Evolutionary conservation across 768 basidiomycete genomes (phyloP).

Genomic region (Fistulinella prunicolor): DNA sequence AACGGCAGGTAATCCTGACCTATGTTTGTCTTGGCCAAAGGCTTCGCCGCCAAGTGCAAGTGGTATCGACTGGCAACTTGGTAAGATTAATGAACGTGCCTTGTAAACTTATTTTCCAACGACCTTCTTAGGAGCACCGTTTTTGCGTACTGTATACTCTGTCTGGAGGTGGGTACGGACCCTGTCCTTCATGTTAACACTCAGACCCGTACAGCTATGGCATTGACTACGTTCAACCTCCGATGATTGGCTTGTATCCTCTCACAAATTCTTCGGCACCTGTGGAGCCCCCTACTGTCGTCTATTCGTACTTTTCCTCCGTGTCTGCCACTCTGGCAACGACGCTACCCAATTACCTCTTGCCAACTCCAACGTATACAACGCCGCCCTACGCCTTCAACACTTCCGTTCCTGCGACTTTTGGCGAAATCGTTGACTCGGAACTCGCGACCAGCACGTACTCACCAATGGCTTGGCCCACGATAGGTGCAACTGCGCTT

Average conservation of each 20-base stretch:
- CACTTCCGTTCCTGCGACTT: conserved; percentile 52
- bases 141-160: conserved; percentile 74
- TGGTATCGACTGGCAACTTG: conserved; percentile 83
- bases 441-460: conserved; percentile 76
- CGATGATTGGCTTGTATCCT: conserved; percentile 75
- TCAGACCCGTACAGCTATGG: conserved; percentile 52
- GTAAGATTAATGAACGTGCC: conserved; percentile 31
- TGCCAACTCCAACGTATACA: conserved; percentile 61
- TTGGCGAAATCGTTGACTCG: conserved; percentile 54
- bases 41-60: conserved; percentile 64
- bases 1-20: conserved; percentile 54
- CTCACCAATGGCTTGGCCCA: conserved; percentile 45
- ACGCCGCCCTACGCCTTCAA: conserved; percentile 70
- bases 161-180: conserved; percentile 57
- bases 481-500: conserved; percentile 49
- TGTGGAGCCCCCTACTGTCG: conserved; percentile 38
- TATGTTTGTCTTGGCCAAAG: conserved; percentile 75
- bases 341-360: conserved; percentile 66
- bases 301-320: conserved; percentile 56
- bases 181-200: not conserved
- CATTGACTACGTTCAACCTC: conserved; percentile 69
- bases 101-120: not conserved
- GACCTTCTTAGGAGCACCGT: conserved; percentile 48
- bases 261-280: conserved; percentile 45
- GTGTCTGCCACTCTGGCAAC: conserved; percentile 63